These are phyloP conservation scores for Pinguiococcus pyrenoidosus DNA, from an alignment of 108 stramenopile genomes.

Conservation along the genomic window DNA sequence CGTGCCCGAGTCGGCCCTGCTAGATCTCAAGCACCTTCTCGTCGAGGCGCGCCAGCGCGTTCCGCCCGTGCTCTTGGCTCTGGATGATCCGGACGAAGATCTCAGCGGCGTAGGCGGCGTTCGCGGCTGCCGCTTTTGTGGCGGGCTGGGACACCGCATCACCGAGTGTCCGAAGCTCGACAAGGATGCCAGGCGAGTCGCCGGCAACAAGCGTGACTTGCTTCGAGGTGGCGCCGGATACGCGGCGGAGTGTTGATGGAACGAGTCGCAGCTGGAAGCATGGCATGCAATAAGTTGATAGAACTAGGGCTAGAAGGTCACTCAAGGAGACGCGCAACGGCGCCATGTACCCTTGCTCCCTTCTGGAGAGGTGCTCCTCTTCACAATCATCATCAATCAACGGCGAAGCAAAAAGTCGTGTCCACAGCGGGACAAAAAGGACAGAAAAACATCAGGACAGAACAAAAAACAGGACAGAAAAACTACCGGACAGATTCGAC, in stretches of 20 bases:
- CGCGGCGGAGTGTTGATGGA: constrained; percentile 56
- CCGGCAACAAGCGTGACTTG: constrained; percentile 70
- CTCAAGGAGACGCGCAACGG: too few relatives aligned
- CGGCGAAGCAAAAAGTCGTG: too few relatives aligned
- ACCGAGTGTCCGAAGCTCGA: constrained; percentile 97
- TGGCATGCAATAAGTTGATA: too few relatives aligned
- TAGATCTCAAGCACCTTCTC: constrained; percentile 93
- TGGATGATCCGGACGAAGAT: constrained; percentile 85
- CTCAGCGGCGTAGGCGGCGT: constrained; percentile 42
- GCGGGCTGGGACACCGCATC: constrained; percentile 94
- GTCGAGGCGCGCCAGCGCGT: constrained; percentile 95
- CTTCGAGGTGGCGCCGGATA: constrained; percentile 69
- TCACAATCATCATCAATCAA: too few relatives aligned
- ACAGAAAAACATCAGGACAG: too few relatives aligned
- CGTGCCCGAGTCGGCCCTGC: constrained; percentile 55
- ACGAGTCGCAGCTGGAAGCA: not conserved
- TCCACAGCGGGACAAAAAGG: too few relatives aligned
- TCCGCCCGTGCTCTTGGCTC: constrained; percentile 86
- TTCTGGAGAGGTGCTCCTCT: too few relatives aligned
- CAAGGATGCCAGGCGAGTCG: constrained; percentile 82
- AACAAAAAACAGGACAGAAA: too few relatives aligned
- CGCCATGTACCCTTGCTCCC: too few relatives aligned
- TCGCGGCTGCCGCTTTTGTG: constrained; percentile 92
- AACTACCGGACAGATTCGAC: too few relatives aligned
- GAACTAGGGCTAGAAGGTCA: too few relatives aligned